Percentiles rank a stretch among this genome's conserved stretches.
Evolutionary conservation across 2,329 filamentous ascomycete species (phyloP).

Genomic region (Tolypocladium paradoxum): DNA sequence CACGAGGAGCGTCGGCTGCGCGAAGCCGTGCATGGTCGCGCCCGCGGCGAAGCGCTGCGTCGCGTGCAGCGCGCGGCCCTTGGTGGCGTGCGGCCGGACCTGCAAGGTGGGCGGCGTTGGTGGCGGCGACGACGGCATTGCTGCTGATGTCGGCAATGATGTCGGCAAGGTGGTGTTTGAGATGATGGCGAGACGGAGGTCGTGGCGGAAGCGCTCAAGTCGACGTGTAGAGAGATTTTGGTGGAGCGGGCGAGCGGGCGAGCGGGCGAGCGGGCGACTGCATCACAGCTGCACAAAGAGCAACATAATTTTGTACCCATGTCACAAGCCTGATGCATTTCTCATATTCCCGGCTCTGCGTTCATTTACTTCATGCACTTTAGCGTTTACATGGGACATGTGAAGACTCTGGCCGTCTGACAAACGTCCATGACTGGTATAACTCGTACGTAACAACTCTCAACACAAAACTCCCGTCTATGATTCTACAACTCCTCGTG

Average conservation of each 20-base stretch:
- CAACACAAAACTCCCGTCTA: background rate
- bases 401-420: background rate
- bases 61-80: conserved; percentile 36
- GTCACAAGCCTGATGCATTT: background rate
- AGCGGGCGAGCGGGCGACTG: background rate
- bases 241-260: background rate
- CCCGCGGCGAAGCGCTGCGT: conserved; percentile 32
- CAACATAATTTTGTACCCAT: background rate
- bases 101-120: conserved; percentile 10
- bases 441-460: background rate
- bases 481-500: conserved; percentile 22
- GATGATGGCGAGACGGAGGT: background rate
- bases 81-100: conserved; percentile 17
- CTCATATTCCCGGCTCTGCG: background rate
- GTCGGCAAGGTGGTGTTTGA: background rate
- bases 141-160: background rate
- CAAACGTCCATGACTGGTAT: background rate
- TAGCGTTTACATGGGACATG: background rate
- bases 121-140: background rate
- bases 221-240: background rate
- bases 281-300: background rate
- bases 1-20: conserved; percentile 27
- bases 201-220: background rate
- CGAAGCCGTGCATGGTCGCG: conserved; percentile 33
- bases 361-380: background rate